phyloP scores from a whole-genome alignment of 352 stramenopile genomes.

The Thalassiosira mediterranea region DNA sequence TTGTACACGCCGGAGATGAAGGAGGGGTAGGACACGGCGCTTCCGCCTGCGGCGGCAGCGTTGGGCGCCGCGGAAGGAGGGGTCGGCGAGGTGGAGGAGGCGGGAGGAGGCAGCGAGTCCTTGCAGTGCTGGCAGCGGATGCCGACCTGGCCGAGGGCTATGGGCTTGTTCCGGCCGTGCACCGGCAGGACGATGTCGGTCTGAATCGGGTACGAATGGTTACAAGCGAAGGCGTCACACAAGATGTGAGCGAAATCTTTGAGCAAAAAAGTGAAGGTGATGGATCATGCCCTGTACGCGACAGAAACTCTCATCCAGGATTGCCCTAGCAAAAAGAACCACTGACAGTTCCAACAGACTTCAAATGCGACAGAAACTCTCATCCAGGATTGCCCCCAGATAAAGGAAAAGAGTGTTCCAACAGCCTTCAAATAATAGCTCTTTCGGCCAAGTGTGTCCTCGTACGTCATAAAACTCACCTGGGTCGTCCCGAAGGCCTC shows the following conservation, averaged over 20 bases:
- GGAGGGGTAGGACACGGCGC: constrained; percentile 72
- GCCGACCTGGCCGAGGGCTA: constrained; percentile 74
- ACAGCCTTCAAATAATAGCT: too few relatives aligned
- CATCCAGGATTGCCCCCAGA: too few relatives aligned
- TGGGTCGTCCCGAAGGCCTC: constrained; percentile 76
- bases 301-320: too few relatives aligned
- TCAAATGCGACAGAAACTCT: too few relatives aligned
- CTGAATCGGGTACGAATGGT: constrained; percentile 5
- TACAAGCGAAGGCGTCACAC: constrained; percentile 38
- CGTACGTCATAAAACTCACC: constrained; percentile 9
- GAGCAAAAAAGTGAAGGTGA: neutral
- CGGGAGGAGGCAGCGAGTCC: too few relatives aligned
- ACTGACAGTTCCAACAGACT: too few relatives aligned
- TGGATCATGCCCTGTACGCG: too few relatives aligned
- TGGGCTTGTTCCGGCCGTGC: constrained; percentile 68
- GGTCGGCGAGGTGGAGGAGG: too few relatives aligned
- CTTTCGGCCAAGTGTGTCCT: too few relatives aligned
- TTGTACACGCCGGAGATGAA: constrained; percentile 82
- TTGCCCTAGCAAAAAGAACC: too few relatives aligned
- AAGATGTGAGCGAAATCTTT: neutral
- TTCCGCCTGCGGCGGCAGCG: neutral
- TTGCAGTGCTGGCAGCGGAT: constrained; percentile 82
- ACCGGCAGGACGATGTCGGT: constrained; percentile 69
- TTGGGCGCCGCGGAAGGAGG: too few relatives aligned
- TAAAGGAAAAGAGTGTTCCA: too few relatives aligned